phyloP scores from a whole-genome alignment of 2,329 filamentous ascomycete species.

The Esteya vermicola region DNA sequence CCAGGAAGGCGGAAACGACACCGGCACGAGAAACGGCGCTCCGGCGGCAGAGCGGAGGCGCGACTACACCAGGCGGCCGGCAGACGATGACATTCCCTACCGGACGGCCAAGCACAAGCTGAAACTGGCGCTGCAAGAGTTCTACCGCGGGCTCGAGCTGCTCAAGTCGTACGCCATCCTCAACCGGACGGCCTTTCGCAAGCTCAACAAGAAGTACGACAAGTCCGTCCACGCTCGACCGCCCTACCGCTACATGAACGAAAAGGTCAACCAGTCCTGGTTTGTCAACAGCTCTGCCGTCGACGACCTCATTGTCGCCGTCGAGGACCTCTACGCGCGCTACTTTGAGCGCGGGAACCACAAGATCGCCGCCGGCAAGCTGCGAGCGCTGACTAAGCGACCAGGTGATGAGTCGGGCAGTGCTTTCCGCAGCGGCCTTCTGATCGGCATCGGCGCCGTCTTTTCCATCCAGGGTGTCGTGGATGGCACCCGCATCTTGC shows the following conservation, averaged over 20 bases:
- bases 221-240: slow-evolving; percentile 73
- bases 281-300: slow-evolving; percentile 83
- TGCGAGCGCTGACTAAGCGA: slow-evolving; percentile 56
- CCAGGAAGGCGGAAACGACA: no score
- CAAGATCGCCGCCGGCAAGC: slow-evolving; percentile 78
- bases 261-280: slow-evolving; percentile 80
- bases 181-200: slow-evolving; percentile 87
- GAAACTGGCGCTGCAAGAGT: slow-evolving; percentile 82
- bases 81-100: slow-evolving; percentile 58
- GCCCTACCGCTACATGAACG: slow-evolving; percentile 68
- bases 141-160: slow-evolving; percentile 80
- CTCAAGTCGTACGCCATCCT: slow-evolving; percentile 83
- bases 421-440: slow-evolving; percentile 47
- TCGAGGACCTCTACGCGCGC: slow-evolving; percentile 83
- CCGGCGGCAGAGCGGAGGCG: slow-evolving; percentile 21
- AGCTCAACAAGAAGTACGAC: slow-evolving; percentile 98
- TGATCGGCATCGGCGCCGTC: slow-evolving; percentile 53
- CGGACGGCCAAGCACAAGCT: slow-evolving; percentile 80
- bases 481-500: slow-evolving; percentile 40
- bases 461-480: slow-evolving; percentile 53
- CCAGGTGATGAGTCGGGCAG: slow-evolving; percentile 40
- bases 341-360: slow-evolving; percentile 92
- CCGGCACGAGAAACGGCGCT: not conserved
- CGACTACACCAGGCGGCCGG: slow-evolving; percentile 35
- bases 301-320: slow-evolving; percentile 63